Evolutionary conservation across 2,329 filamentous ascomycete genomes (phyloP), one percentile per base, ranked within the genome.

Genomic region (Aspergillus caelatus): DNA sequence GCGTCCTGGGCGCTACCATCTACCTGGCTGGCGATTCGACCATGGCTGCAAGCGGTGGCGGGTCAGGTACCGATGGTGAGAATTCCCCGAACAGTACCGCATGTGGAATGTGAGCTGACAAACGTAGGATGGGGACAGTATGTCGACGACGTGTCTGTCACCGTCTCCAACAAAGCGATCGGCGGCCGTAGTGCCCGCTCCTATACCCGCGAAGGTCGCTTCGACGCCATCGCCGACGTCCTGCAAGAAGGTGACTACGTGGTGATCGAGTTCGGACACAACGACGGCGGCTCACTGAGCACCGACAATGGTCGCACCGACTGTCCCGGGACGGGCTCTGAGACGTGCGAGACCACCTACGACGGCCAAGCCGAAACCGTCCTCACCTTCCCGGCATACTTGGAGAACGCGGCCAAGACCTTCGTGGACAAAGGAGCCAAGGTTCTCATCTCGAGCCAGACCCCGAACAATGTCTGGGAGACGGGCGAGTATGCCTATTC

Each of bases 231-330:
- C 58, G 83, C 84, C 54, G 76, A 81, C 36, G 70, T 80, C 2
- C 79, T 91, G 28, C 68, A 84, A 71, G 61, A 80, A 1, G 87
- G 86, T 36, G 89, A 91, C 75, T 88, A 86, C 75, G 88, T 91
- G 1, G 80, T 91, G 59, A 90, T 91, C 59, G 89, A 91, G 70
- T 90, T 91, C 70, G 89, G 89, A 0, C 89, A 91, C 79, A 92
- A 92, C 69, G 89, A 91, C 68, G 89, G 88, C 26, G 88, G 88
- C 1, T 83, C 83, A 0, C 78, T 88, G 2, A 77, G 73, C 2
- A 75, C 75, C 14, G 89, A 91, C 74, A 90, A 90, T 68, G 85
- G 85, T 0, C 83, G 88, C 16, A 85, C 84, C 1, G 87, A 86
- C 68, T 91, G 89, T 62, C 72, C 78, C 2, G 86, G 86, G 3